Conservation (phyloP, 805 yeast genomes). For the Ogataea methanolica region DNA sequence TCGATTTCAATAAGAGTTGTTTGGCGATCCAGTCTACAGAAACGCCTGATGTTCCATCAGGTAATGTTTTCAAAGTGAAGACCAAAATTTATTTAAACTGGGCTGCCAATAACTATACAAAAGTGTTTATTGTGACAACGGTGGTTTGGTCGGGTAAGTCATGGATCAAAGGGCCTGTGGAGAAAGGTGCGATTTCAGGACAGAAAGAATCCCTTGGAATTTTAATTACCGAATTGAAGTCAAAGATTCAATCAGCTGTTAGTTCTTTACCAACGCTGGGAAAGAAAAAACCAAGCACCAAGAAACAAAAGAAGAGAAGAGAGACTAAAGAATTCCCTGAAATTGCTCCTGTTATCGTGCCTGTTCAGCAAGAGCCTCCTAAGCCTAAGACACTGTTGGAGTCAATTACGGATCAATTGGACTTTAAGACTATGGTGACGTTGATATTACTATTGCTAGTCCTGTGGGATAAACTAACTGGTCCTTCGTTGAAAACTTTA, state of each 20-base stretch:
- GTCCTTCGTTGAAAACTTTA: slow-evolving; percentile 7
- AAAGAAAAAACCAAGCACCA: slow-evolving; percentile 6
- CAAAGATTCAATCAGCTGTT: slow-evolving; percentile 22
- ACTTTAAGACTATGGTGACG: slow-evolving; percentile 16
- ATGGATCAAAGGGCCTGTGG: slow-evolving; percentile 75
- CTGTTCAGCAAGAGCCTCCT: neutral
- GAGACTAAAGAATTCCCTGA: neutral
- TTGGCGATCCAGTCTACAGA: slow-evolving; percentile 53
- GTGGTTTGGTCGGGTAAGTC: slow-evolving; percentile 73
- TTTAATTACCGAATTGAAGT: slow-evolving; percentile 43
- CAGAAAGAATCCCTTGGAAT: slow-evolving; percentile 56
- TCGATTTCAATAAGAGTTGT: slow-evolving; percentile 43
- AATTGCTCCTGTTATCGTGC: slow-evolving; percentile 6
- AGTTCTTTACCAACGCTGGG: slow-evolving; percentile 7
- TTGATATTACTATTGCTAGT: slow-evolving; percentile 17
- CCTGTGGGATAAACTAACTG: slow-evolving; percentile 13
- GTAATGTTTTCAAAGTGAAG: slow-evolving; percentile 57
- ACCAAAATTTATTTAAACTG: slow-evolving; percentile 58
- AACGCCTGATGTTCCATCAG: slow-evolving; percentile 84
- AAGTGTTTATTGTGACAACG: slow-evolving; percentile 45
- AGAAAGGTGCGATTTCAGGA: slow-evolving; percentile 69
- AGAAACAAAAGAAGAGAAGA: slow-evolving; percentile 5
- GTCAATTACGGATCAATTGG: slow-evolving; percentile 17
- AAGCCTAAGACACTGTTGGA: slow-evolving; percentile 10
- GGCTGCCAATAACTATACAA: slow-evolving; percentile 55